phyloP scores from a whole-genome alignment of 306 rosid species.

The Abrus pulchellus region DNA sequence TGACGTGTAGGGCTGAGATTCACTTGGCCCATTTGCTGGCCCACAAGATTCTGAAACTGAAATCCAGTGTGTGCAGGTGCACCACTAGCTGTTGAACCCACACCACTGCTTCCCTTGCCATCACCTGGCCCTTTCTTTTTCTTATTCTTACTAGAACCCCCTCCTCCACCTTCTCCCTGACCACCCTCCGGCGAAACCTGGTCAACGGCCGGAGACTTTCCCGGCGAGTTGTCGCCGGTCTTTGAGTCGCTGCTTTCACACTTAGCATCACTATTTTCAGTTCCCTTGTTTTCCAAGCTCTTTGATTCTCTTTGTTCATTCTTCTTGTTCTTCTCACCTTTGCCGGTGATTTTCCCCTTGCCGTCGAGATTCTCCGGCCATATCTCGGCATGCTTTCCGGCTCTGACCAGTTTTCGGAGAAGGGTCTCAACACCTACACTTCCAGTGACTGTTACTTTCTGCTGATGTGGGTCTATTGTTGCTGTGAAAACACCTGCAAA shows the following conservation, averaged over 20 bases:
- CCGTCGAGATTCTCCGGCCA: slow-evolving; percentile 68
- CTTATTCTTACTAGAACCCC: slow-evolving; percentile 59
- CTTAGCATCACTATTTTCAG: slow-evolving; percentile 41
- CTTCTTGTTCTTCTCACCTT: slow-evolving; percentile 49
- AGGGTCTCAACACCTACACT: slow-evolving; percentile 71
- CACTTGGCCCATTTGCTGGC: slow-evolving; percentile 36
- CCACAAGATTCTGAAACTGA: slow-evolving; percentile 52
- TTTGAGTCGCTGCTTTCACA: slow-evolving; percentile 38
- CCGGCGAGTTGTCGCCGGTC: slow-evolving; percentile 39
- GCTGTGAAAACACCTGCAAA: slow-evolving; percentile 77
- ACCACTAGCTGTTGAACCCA: slow-evolving; percentile 39
- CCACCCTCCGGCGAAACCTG: slow-evolving; percentile 31
- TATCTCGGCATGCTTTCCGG: slow-evolving; percentile 79
- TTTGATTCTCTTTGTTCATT: slow-evolving; percentile 50
- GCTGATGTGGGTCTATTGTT: slow-evolving; percentile 67
- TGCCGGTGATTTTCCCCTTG: slow-evolving; percentile 55
- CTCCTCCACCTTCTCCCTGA: slow-evolving; percentile 42
- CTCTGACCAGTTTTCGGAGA: slow-evolving; percentile 64
- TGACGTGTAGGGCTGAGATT: slow-evolving; percentile 62
- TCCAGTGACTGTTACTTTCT: slow-evolving; percentile 82
- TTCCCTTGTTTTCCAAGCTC: slow-evolving; percentile 45
- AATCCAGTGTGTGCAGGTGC: slow-evolving; percentile 57
- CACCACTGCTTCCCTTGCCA: slow-evolving; percentile 36
- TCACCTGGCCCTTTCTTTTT: slow-evolving; percentile 60
- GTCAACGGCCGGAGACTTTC: slow-evolving; percentile 37